A percentile compares a stretch with the other conserved stretches of the same genome.
Conservation (phyloP, 192 early-diverging fungal genomes). For the Backusella luteola region DNA sequence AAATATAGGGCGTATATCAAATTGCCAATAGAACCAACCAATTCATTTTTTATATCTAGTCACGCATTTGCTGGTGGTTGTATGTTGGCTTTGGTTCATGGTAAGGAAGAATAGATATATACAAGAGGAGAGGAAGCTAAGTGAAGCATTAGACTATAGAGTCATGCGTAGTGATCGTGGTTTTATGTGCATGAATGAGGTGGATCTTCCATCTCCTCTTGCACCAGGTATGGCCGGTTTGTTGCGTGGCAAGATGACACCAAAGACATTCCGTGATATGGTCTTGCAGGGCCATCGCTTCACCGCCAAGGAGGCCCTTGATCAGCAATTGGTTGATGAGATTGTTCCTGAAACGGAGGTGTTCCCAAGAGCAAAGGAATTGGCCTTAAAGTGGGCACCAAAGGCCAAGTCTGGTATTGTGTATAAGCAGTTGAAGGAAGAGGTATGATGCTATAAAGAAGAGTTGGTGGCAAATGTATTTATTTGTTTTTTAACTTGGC, state of each 20-base stretch:
- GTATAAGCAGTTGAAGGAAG: slow-evolving; percentile 60
- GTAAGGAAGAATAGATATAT: slow-evolving; percentile 22
- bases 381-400: slow-evolving; percentile 52
- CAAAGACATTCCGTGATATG: slow-evolving; percentile 58
- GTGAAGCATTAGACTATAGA: slow-evolving; percentile 53
- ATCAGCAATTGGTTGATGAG: slow-evolving; percentile 56
- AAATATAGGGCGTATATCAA: neutral
- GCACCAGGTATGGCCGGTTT: slow-evolving; percentile 69
- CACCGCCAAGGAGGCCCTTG: slow-evolving; percentile 58
- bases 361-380: slow-evolving; percentile 47
- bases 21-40: neutral
- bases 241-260: slow-evolving; percentile 61
- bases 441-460: slow-evolving; percentile 35
- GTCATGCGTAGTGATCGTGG: slow-evolving; percentile 75
- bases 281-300: slow-evolving; percentile 62
- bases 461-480: neutral
- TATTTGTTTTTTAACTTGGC: neutral
- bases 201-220: slow-evolving; percentile 66
- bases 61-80: slow-evolving; percentile 84
- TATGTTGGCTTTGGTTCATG: slow-evolving; percentile 53
- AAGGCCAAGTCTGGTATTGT: slow-evolving; percentile 56
- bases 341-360: slow-evolving; percentile 52
- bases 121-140: neutral
- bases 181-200: slow-evolving; percentile 77
- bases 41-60: slow-evolving; percentile 5